These are phyloP conservation scores for Ophidiomyces ophidiicola DNA, from an alignment of 2,329 filamentous ascomycete species.

Conservation along the genomic window DNA sequence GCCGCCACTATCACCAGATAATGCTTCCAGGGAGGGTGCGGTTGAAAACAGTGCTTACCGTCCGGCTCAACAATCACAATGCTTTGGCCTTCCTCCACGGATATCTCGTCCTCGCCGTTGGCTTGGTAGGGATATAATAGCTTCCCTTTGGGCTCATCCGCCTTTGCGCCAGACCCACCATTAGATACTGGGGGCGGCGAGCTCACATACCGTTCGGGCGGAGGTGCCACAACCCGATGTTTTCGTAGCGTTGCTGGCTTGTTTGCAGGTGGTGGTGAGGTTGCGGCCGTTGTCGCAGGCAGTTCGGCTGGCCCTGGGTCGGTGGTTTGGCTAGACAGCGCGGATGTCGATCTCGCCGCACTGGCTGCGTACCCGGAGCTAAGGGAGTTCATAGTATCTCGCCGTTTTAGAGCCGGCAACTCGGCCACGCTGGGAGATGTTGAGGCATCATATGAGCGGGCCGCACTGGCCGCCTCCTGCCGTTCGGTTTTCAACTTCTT, in stretches of 20 bases:
- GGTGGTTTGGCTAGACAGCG: constrained; percentile 39
- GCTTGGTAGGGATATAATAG: constrained; percentile 86
- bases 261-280: constrained; percentile 22
- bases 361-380: constrained; percentile 78
- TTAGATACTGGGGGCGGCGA: constrained; percentile 40
- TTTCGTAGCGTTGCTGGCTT: constrained; percentile 38
- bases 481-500: constrained; percentile 83
- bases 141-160: constrained; percentile 56
- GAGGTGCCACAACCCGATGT: constrained; percentile 73
- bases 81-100: constrained; percentile 65
- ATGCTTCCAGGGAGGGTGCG: not conserved
- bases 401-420: constrained; percentile 57
- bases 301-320: constrained; percentile 37
- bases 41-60: constrained; percentile 45
- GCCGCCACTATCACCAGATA: too few relatives aligned
- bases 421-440: constrained; percentile 39
- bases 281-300: constrained; percentile 28
- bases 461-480: constrained; percentile 61
- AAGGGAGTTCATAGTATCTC: constrained; percentile 80
- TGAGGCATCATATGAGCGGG: constrained; percentile 22
- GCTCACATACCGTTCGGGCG: constrained; percentile 67
- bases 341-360: constrained; percentile 57
- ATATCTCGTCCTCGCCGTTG: constrained; percentile 67
- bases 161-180: constrained; percentile 16
- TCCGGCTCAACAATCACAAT: constrained; percentile 72